Evolutionary conservation across 2,329 filamentous ascomycete species (phyloP), one percentile per base, ranked within the genome.

Genomic region (Ophiosphaerella korrae): DNA sequence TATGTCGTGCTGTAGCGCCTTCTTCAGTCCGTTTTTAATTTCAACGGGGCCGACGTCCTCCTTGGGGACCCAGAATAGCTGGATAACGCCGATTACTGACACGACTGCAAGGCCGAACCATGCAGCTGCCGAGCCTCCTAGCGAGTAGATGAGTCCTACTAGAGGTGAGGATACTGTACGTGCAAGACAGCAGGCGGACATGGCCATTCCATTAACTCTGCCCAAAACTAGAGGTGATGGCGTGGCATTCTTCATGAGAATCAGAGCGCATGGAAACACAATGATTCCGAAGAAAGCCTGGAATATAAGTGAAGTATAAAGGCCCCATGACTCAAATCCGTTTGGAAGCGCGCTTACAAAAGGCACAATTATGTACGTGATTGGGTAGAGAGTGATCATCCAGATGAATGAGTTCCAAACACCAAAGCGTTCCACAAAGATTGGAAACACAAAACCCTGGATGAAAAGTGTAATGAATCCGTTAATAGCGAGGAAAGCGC

Each of bases 191-290:
- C 67, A 14, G 81, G 89, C 42, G 81, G 79, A 58, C 85, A 87
- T 41, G 80, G 87, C 87, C 7, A 89, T 72, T 0, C 88, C 88
- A 55, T 90, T 90, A 64, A 90, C 87, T 57, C 84, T 85, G 1
- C 88, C 88, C 12, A 90, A 77, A 2, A 84, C 81, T 0, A 80
- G 79, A 1, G 84, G 77, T 2, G 82, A 82, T 1, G 87, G 85
- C 5, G 85, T 84, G 0, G 88, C 87, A 71, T 90, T 86, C 72
- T 90, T 90, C 64, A 90, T 81, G n/a, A 90, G 74, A 50, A 90
- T 90, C n/a, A 90, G 76, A 0, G 87, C 79, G 23, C 88, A 82
- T 0, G 87, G 88, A 37, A 86, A 87, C 14, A 82, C 82, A 40
- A 90, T 80, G 58, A 90, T 88, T 12, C 85, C 84, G 54, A 85